Evolutionary conservation across 148 eudicot species (phyloP), one percentile per base, ranked within the genome.

Genomic region (Cornus florida): DNA sequence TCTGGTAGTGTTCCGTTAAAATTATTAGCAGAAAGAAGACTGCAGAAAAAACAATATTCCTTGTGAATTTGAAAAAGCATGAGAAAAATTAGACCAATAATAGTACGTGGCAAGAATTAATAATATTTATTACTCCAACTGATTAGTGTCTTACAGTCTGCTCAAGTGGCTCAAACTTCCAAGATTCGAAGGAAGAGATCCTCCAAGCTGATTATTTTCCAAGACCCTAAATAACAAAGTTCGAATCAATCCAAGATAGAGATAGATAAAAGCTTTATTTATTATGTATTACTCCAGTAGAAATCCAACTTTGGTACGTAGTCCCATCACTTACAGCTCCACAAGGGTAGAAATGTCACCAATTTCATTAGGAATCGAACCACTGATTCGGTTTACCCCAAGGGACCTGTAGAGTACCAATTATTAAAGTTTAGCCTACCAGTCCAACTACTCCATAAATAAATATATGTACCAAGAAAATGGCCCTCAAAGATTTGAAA

Each of bases 1-100:
- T 80, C 87, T 24, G 98, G 97, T 72, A 95, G 91, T 9, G 90
- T 81, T 80, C 97, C 98, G 16, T 80, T 90, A 75, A 95, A 87
- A 84, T 86, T 78, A 82, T 95, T 95, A 35, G 88, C 91, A 67
- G 93, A 86, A 78, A 91, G 93, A 32, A 86, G 78, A 82, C 98
- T 95, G 91, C 88, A 81, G 67, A 43, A 77, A 71, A 67, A 39
- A 24, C 1, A 46, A 22, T 56, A 23, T 11, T 23, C 48, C 53
- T 9, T 56, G 48, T 80, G 50, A 70, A 13, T 12, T 32, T 10
- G 17, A 56, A 59, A 46, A 14, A 24, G 6, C 19, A 75, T 12
- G 22, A 59, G 56, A 69, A 59, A 32, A 32, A 70, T 1, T n/a
- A n/a, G n/a, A n/a, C n/a, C n/a, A n/a, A n/a, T n/a, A n/a, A n/a